These are phyloP conservation scores for Boletellus ananas DNA, from an alignment of 768 basidiomycete genomes.

Conservation along the genomic window DNA sequence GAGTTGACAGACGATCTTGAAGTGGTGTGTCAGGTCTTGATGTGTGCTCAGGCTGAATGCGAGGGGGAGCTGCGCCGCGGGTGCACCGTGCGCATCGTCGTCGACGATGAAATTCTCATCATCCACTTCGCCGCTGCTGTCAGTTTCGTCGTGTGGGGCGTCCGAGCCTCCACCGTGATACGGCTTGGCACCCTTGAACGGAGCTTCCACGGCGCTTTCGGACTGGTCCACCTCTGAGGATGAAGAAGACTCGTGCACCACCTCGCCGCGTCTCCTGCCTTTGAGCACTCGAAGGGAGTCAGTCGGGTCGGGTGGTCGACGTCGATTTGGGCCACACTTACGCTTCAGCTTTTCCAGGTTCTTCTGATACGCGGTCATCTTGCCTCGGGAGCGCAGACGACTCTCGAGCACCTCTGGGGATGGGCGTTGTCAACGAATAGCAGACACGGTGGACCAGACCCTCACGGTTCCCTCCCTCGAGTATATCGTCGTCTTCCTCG, in stretches of 20 bases:
- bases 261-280: constrained; percentile 45
- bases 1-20: constrained; percentile 85
- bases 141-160: constrained; percentile 32
- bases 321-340: constrained; percentile 24
- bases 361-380: constrained; percentile 56
- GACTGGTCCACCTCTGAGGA: constrained; percentile 33
- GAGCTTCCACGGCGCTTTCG: constrained; percentile 23
- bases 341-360: constrained; percentile 66
- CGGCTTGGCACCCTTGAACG: constrained; percentile 47
- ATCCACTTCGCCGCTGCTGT: constrained; percentile 14
- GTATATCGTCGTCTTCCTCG: constrained; percentile 40
- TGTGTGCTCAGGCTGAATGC: constrained; percentile 80
- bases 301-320: background rate
- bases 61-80: constrained; percentile 51
- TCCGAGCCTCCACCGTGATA: constrained; percentile 35
- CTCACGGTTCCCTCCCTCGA: constrained; percentile 54
- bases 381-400: constrained; percentile 60
- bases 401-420: constrained; percentile 55
- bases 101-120: constrained; percentile 56
- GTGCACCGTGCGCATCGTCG: constrained; percentile 47
- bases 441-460: background rate
- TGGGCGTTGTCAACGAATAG: background rate
- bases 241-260: constrained; percentile 26
- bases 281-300: constrained; percentile 9
- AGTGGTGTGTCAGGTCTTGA: constrained; percentile 72